phyloP scores from a whole-genome alignment of 2,329 filamentous ascomycete genomes.

The Xylariales sp. region DNA sequence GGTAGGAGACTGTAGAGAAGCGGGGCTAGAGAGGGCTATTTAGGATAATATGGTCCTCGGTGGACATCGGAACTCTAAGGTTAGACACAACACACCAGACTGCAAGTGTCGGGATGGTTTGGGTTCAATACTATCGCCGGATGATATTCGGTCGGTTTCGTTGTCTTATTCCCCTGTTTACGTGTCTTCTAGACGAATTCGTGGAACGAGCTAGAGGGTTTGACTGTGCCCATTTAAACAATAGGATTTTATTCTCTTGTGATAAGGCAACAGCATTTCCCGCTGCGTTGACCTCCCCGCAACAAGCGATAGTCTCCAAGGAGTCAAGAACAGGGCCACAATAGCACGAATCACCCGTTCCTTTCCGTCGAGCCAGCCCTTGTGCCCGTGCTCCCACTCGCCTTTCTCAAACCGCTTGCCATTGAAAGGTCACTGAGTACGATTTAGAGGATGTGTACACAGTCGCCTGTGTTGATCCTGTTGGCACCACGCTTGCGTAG shows the following conservation, averaged over 20 bases:
- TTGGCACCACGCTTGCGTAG: conserved; percentile 41
- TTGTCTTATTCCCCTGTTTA: too few species aligned
- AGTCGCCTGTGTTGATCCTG: conserved; percentile 42
- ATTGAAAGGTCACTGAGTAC: conserved; percentile 41
- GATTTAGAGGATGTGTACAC: conserved; percentile 39
- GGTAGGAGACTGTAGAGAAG: too few species aligned
- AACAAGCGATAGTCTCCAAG: background rate
- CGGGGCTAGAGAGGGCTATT: too few species aligned
- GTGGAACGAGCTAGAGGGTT: too few species aligned
- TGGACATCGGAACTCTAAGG: too few species aligned
- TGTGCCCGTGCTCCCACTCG: background rate
- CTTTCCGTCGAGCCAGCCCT: background rate
- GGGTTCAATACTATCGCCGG: too few species aligned
- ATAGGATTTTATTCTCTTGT: background rate
- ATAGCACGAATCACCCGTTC: background rate
- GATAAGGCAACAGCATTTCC: background rate
- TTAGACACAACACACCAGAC: too few species aligned
- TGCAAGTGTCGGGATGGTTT: too few species aligned
- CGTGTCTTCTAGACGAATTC: too few species aligned
- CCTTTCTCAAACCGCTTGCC: conserved; percentile 24
- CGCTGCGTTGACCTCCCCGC: background rate
- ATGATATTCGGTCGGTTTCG: too few species aligned
- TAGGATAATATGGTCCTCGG: too few species aligned
- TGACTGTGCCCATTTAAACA: too few species aligned
- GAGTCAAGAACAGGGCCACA: background rate